Percentiles rank a stretch among this genome's conserved stretches.
These are phyloP conservation scores for Chlorella sp. DNA, from an alignment of 139 green algal genomes.

Conservation along the genomic window DNA sequence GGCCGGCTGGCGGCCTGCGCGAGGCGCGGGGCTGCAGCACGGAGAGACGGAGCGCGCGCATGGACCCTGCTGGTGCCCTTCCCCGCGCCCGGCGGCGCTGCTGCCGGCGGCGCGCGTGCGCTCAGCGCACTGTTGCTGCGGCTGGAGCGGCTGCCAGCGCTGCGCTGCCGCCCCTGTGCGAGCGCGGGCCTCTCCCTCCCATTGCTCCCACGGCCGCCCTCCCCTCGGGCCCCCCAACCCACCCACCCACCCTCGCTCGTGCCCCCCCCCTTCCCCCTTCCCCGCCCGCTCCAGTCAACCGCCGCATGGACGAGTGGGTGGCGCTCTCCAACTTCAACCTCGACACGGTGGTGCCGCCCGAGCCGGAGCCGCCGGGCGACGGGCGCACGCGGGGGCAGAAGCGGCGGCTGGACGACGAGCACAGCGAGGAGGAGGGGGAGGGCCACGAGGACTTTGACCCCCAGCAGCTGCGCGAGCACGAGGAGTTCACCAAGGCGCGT, in stretches of 20 bases:
- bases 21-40: not conserved
- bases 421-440: conserved; percentile 72
- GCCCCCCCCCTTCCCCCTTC: not conserved
- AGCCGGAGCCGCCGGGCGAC: conserved; percentile 33
- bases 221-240: not conserved
- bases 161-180: too few species aligned
- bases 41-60: too few species aligned
- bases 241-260: not conserved
- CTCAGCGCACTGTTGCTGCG: too few species aligned
- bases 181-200: too few species aligned
- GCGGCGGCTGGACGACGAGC: conserved; percentile 70
- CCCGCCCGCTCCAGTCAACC: conserved; percentile 68
- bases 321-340: conserved; percentile 80
- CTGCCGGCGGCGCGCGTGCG: too few species aligned
- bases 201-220: not conserved
- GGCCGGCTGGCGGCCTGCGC: not conserved
- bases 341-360: conserved; percentile 51
- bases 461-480: conserved; percentile 87
- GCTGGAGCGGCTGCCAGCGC: too few species aligned
- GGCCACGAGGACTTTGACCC: conserved; percentile 92
- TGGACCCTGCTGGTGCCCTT: too few species aligned
- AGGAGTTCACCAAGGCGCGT: conserved; percentile 96
- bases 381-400: conserved; percentile 36
- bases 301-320: conserved; percentile 98
- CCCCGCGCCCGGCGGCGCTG: too few species aligned